Percentiles rank a stretch among this genome's conserved stretches.
phyloP scores from a whole-genome alignment of 1,284 basidiomycete species.

The Malassezia vespertilionis region DNA sequence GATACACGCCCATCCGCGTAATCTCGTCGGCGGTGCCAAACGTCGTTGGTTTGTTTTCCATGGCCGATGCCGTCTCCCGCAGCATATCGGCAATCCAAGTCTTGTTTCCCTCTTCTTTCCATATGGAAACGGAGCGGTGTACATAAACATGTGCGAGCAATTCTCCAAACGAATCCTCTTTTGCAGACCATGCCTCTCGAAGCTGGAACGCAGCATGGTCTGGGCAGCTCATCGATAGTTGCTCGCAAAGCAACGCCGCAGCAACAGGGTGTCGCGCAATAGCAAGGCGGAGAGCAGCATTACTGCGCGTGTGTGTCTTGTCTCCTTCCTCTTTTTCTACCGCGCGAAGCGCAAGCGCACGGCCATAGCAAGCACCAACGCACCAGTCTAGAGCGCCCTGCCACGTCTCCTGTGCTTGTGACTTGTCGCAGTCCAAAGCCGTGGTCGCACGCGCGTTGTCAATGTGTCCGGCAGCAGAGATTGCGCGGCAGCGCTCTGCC shows the following conservation, averaged over 20 bases:
- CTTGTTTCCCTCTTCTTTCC: slow-evolving; percentile 30
- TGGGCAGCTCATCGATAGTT: slow-evolving; percentile 26
- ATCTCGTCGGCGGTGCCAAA: slow-evolving; percentile 16
- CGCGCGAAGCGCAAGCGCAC: slow-evolving; percentile 30
- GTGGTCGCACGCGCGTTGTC: slow-evolving; percentile 22
- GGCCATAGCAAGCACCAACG: slow-evolving; percentile 31
- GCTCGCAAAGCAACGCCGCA: slow-evolving; percentile 31
- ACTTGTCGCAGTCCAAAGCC: slow-evolving; percentile 25
- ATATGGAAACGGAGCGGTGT: slow-evolving; percentile 32
- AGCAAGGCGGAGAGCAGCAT: slow-evolving; percentile 27
- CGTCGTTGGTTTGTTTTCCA: slow-evolving; percentile 1
- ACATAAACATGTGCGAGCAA: slow-evolving; percentile 40
- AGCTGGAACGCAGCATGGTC: slow-evolving; percentile 19
- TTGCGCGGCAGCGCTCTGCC: slow-evolving; percentile 7
- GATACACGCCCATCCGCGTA: slow-evolving; percentile 31
- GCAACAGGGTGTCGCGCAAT: slow-evolving; percentile 34
- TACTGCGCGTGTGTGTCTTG: slow-evolving; percentile 17
- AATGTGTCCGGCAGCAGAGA: background rate
- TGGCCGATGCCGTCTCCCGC: slow-evolving; percentile 10
- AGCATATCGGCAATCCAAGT: slow-evolving; percentile 25
- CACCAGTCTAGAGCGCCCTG: slow-evolving; percentile 39
- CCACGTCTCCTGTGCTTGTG: slow-evolving; percentile 20
- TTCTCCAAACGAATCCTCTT: slow-evolving; percentile 20
- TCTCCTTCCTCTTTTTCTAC: slow-evolving; percentile 33
- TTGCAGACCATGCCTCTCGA: slow-evolving; percentile 7